These are phyloP conservation scores for Secale cereale DNA, from an alignment of 176 grass and related monocot species.

Conservation along the genomic window DNA sequence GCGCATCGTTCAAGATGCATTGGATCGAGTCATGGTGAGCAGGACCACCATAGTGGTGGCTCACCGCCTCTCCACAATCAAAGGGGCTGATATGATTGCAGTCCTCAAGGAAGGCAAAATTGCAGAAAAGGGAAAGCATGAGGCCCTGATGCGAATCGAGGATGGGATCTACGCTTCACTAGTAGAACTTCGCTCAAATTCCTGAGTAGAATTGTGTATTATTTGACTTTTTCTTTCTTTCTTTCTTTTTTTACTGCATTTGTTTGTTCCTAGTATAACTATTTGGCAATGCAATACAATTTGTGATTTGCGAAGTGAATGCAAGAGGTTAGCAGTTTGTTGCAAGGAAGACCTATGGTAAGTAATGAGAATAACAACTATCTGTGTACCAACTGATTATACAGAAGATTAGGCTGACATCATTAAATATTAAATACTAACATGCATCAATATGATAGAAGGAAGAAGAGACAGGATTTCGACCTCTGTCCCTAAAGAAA, in stretches of 20 bases:
- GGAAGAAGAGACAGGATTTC: background rate
- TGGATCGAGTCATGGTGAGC: slow-evolving; percentile 50
- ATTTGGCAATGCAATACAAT: background rate
- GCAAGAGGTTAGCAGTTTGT: background rate
- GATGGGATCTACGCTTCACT: slow-evolving; percentile 53
- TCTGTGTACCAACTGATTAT: background rate
- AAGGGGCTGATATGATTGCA: slow-evolving; percentile 57
- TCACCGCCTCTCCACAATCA: slow-evolving; percentile 61
- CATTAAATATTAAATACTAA: background rate
- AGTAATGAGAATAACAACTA: background rate
- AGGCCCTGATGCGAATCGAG: slow-evolving; percentile 41
- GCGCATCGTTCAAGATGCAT: slow-evolving; percentile 46
- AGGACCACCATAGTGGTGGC: slow-evolving; percentile 54
- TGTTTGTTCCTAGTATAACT: background rate
- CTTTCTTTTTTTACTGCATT: background rate
- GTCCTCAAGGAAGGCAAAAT: slow-evolving; percentile 57
- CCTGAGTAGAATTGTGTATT: slow-evolving; percentile 16
- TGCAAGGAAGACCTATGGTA: slow-evolving; percentile 7
- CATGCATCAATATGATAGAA: background rate
- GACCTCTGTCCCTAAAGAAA: background rate
- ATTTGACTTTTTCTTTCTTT: background rate
- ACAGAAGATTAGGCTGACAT: background rate
- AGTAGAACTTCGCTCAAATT: slow-evolving; percentile 31
- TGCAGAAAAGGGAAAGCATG: slow-evolving; percentile 52
- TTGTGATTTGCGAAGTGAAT: slow-evolving; percentile 1